phyloP scores from a whole-genome alignment of 2,329 filamentous ascomycete species.

The Amauroascus verrucosus region DNA sequence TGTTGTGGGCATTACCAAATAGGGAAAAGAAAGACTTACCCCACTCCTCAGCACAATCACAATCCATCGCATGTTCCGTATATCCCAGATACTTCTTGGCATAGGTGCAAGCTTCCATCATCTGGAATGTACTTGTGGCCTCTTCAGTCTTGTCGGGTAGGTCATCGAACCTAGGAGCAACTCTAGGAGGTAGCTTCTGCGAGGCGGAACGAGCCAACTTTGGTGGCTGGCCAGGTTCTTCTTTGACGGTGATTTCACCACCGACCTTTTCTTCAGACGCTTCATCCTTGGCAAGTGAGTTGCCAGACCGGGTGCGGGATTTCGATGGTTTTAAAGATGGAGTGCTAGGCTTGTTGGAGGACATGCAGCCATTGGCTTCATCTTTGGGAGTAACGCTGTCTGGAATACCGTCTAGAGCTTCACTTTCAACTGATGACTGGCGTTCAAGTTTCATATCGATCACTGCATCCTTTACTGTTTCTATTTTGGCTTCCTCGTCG shows the following conservation, averaged over 20 bases:
- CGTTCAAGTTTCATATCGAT: conserved; percentile 29
- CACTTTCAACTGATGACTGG: conserved; percentile 21
- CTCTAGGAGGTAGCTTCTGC: conserved; percentile 55
- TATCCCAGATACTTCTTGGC: conserved; percentile 83
- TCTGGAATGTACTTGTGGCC: conserved; percentile 63
- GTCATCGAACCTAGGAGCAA: conserved; percentile 59
- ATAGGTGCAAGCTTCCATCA: conserved; percentile 80
- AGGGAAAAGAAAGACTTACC: conserved; percentile 50
- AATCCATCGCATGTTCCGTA: conserved; percentile 88
- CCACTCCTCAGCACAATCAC: conserved; percentile 91
- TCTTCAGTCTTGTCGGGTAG: conserved; percentile 69
- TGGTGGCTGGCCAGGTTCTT: conserved; percentile 55
- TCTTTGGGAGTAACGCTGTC: conserved; percentile 16
- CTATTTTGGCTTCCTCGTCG: conserved; percentile 31
- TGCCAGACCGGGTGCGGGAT: conserved; percentile 19
- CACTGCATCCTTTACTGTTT: conserved; percentile 28
- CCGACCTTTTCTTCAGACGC: conserved; percentile 46
- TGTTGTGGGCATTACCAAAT: no score
- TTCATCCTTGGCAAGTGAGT: conserved; percentile 26
- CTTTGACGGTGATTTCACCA: conserved; percentile 52
- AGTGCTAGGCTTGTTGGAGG: conserved; percentile 15
- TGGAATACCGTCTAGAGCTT: conserved; percentile 21
- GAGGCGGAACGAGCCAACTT: conserved; percentile 65
- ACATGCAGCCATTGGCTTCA: conserved; percentile 14
- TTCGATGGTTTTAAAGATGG: conserved; percentile 18